A percentile compares a stretch with the other conserved stretches of the same genome.
phyloP scores from a whole-genome alignment of 305 asterid species.

The Solanum aculeatissimum region DNA sequence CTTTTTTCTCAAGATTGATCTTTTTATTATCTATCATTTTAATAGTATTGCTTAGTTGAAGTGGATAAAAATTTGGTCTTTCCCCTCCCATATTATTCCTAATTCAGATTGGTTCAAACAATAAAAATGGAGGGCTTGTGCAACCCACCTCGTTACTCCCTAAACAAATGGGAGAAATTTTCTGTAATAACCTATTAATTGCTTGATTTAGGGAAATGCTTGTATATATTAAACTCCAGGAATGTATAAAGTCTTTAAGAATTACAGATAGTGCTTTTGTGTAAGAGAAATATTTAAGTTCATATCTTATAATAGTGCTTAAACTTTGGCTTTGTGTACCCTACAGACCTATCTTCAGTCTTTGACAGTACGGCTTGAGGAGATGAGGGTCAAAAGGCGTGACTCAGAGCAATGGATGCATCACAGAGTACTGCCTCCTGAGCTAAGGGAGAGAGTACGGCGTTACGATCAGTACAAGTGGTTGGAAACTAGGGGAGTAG shows the following conservation, averaged over 20 bases:
- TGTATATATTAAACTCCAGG: background rate
- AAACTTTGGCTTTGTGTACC: slow-evolving; percentile 4
- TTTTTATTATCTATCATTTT: background rate
- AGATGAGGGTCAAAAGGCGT: slow-evolving; percentile 86
- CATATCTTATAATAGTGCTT: background rate
- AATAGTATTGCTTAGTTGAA: background rate
- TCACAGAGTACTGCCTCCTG: slow-evolving; percentile 86
- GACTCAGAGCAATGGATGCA: slow-evolving; percentile 99
- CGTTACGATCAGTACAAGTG: slow-evolving; percentile 98
- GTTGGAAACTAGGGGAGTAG: slow-evolving; percentile 97
- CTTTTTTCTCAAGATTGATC: background rate
- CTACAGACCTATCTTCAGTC: slow-evolving; percentile 95
- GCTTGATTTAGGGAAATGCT: background rate
- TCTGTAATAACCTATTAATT: background rate
- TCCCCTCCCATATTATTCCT: background rate
- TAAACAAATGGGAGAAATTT: background rate
- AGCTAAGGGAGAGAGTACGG: slow-evolving; percentile 80
- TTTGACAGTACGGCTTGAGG: slow-evolving; percentile 83
- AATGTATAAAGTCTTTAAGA: background rate
- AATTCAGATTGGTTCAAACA: background rate
- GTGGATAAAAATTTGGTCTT: background rate
- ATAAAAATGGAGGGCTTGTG: background rate
- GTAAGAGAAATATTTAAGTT: background rate
- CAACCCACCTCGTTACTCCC: background rate
- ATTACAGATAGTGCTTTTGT: background rate